Evolutionary conservation across 1,284 basidiomycete genomes (phyloP), one percentile per base, ranked within the genome.

Genomic region (Lignosus rhinocerotis): DNA sequence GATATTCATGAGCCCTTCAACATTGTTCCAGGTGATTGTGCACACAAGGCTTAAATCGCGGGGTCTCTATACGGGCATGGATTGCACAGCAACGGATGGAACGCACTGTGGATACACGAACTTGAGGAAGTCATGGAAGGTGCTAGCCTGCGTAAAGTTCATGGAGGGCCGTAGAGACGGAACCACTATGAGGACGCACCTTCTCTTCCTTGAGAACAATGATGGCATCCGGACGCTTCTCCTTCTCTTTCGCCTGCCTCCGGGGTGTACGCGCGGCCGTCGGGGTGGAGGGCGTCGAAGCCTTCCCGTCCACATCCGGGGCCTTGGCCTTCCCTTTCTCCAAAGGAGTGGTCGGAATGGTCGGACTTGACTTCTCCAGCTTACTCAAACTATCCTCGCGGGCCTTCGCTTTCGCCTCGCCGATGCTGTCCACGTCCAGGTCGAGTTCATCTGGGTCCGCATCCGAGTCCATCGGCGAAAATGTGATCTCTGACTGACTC

Each of bases 11-110:
- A 94, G 80, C 41, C 88, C 87, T 67, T 92, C 93, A 32, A 93
- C 94, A 70, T 96, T 96, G 65, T 93, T 92, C 94, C 94, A 96
- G 1, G 91, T 90, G 55, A 95, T 93, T 9, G 91, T 92, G 74
- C 93, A 95, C 66, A 93, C 88, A 53, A 94, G 81, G 65, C 90
- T 93, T 65, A 32, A 25, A 45, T 52, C 62, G 19, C 38, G 11
- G 30, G 32, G 38, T 39, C 19, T 42, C 6, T 31, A 17, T 8
- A 30, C 5, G 36, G 21, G 36, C 41, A 34, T 43, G 48, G 30
- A 39, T 14, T 14, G 38, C 38, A 16, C 14, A 31, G 14, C 9
- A 34, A 12, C 12, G 6, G 9, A 38, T 14, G 46, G 17, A n/a
- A 75, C 86, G 65, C 72, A 91, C 90, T 91, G 89, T 19, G 92